Evolutionary conservation across 371 early-diverging fungal genomes (phyloP).

Genomic region (Mucor velutinosus): DNA sequence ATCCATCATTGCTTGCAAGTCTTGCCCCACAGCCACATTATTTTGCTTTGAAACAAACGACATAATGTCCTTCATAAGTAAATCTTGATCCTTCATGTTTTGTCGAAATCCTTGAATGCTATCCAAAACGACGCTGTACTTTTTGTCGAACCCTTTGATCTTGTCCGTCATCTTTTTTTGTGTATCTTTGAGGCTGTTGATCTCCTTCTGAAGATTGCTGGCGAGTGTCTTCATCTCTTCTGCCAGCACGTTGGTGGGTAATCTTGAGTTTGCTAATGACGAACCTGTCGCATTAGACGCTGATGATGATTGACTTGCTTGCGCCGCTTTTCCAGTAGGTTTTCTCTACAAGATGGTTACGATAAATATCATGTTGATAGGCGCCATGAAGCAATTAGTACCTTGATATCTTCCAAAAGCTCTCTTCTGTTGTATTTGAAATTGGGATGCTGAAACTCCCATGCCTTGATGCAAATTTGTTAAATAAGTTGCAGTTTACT

Average conservation of each 20-base stretch:
- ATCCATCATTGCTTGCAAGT: conserved; percentile 2
- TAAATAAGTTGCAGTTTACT: neutral
- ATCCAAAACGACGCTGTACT: conserved; percentile 21
- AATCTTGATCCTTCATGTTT: conserved; percentile 27
- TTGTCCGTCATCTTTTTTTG: conserved; percentile 36
- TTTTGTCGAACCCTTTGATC: conserved; percentile 22
- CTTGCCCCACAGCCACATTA: conserved; percentile 3
- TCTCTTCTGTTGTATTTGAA: conserved; percentile 68
- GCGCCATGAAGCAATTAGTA: neutral
- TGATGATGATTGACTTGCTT: conserved; percentile 10
- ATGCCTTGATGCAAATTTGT: conserved; percentile 43
- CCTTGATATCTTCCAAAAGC: conserved; percentile 62
- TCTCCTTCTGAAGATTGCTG: conserved; percentile 48
- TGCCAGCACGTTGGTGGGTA: neutral
- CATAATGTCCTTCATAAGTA: conserved; percentile 21
- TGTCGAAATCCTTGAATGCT: conserved; percentile 21
- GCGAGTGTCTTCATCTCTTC: conserved; percentile 27
- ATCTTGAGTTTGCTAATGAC: neutral
- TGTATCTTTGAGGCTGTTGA: conserved; percentile 38
- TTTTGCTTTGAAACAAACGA: conserved; percentile 13
- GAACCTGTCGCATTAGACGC: neutral
- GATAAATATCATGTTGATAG: neutral
- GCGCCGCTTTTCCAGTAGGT: conserved; percentile 32
- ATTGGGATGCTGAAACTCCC: conserved; percentile 79
- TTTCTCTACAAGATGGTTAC: conserved; percentile 24